Conservation (phyloP, 1,284 basidiomycete species). For the Marasmius fiardii region DNA sequence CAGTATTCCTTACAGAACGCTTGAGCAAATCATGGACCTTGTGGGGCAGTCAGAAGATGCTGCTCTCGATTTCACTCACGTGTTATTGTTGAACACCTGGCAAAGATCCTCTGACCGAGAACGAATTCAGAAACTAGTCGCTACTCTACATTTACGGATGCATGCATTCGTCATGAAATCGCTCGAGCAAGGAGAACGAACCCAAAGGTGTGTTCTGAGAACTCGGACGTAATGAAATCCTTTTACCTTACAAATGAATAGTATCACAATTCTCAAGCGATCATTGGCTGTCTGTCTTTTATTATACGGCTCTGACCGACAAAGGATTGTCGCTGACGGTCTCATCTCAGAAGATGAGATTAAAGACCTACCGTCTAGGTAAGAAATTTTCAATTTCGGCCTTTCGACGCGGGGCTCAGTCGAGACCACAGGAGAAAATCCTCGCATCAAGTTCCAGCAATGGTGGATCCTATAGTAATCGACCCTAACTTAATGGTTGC, state of each 20-base stretch:
- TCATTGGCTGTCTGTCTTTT: constrained; percentile 58
- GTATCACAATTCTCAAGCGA: constrained; percentile 48
- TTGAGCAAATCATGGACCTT: constrained; percentile 42
- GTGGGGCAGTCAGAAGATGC: constrained; percentile 36
- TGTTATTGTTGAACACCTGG: constrained; percentile 49
- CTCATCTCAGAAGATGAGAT: constrained; percentile 48
- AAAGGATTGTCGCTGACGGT: constrained; percentile 34
- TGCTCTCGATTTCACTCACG: constrained; percentile 48
- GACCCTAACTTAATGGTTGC: constrained; percentile 49
- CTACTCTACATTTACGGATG: constrained; percentile 44
- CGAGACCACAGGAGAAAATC: constrained; percentile 43
- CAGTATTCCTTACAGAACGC: constrained; percentile 53
- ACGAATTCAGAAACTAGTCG: constrained; percentile 49
- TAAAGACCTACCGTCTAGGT: constrained; percentile 53
- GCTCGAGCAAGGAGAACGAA: constrained; percentile 22
- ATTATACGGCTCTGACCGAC: constrained; percentile 61
- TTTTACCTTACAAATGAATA: constrained; percentile 18
- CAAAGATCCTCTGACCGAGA: constrained; percentile 53
- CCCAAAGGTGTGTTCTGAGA: constrained; percentile 20
- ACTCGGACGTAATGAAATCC: neutral
- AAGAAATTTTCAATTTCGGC: constrained; percentile 13
- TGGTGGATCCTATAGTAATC: constrained; percentile 55
- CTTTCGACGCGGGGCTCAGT: constrained; percentile 4
- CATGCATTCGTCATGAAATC: constrained; percentile 35
- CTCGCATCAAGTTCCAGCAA: constrained; percentile 34